Conservation (phyloP, 495 filamentous ascomycete species). For the Rhizodiscina lignyota region DNA sequence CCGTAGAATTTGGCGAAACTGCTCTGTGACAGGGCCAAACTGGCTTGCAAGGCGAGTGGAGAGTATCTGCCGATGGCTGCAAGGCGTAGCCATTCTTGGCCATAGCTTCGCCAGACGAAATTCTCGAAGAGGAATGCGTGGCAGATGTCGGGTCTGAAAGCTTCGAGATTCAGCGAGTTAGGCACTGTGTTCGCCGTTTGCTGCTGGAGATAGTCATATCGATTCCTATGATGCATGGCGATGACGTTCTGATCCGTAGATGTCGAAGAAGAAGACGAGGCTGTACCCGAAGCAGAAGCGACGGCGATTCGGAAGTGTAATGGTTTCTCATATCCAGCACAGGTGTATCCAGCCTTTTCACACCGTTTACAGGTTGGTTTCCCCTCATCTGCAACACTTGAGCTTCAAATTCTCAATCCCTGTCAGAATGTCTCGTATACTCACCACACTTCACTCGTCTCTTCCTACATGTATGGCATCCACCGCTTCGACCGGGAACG, state of each 20-base stretch:
- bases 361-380: conserved; percentile 9
- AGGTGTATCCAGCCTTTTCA: conserved; percentile 6
- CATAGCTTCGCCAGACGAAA: conserved; percentile 10
- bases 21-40: conserved; percentile 2
- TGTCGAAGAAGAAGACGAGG: background rate
- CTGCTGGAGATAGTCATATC: background rate
- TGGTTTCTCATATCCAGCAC: conserved; percentile 4
- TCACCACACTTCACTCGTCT: conserved; percentile 8
- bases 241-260: background rate
- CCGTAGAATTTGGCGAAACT: conserved; percentile 5
- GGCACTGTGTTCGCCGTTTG: background rate
- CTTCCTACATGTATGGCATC: conserved; percentile 10
- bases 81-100: conserved; percentile 4
- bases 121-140: conserved; percentile 7
- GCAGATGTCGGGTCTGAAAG: conserved; percentile 8
- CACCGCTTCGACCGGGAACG: conserved; percentile 8
- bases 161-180: conserved; percentile 5
- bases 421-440: background rate
- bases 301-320: too few relatives aligned
- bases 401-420: background rate
- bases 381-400: conserved; percentile 3
- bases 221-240: background rate
- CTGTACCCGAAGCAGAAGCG: conserved; percentile 3
- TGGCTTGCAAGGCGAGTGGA: conserved; percentile 1
- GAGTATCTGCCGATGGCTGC: conserved; percentile 3